Conservation (phyloP, 768 basidiomycete species). For the Grammothele lineata region DNA sequence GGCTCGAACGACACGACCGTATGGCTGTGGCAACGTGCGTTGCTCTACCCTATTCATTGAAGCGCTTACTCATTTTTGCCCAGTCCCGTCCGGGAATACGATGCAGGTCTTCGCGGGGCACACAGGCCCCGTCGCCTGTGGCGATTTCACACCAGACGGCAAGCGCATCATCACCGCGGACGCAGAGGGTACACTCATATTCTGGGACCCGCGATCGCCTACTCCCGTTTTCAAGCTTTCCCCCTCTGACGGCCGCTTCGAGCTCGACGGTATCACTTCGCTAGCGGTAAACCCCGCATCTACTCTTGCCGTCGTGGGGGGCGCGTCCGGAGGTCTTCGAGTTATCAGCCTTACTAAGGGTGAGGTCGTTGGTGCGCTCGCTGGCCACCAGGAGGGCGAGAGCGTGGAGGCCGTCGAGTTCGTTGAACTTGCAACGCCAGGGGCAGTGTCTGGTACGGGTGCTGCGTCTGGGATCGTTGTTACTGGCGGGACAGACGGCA, state of each 20-base stretch:
- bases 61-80: not conserved
- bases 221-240: conserved; percentile 80
- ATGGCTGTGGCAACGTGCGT: conserved; percentile 96
- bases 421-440: conserved; percentile 65
- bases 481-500: conserved; percentile 91
- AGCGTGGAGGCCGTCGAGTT: conserved; percentile 87
- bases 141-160: conserved; percentile 90
- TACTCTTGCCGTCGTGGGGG: conserved; percentile 89
- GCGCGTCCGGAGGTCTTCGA: conserved; percentile 78
- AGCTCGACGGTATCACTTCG: conserved; percentile 80
- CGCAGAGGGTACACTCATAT: conserved; percentile 73
- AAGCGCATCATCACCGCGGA: conserved; percentile 89
- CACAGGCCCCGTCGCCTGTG: conserved; percentile 76
- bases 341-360: conserved; percentile 87
- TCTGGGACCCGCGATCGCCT: conserved; percentile 86
- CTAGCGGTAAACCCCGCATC: conserved; percentile 82
- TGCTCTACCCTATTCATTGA: not conserved
- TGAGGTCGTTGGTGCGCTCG: conserved; percentile 70
- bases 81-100: conserved; percentile 91
- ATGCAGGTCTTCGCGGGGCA: conserved; percentile 98
- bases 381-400: conserved; percentile 82
- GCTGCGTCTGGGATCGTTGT: conserved; percentile 57
- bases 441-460: conserved; percentile 30
- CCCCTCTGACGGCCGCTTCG: conserved; percentile 66
- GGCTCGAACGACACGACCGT: conserved; percentile 91